phyloP scores from a whole-genome alignment of 1,284 basidiomycete species.

The Fistulinella cinereoalba region DNA sequence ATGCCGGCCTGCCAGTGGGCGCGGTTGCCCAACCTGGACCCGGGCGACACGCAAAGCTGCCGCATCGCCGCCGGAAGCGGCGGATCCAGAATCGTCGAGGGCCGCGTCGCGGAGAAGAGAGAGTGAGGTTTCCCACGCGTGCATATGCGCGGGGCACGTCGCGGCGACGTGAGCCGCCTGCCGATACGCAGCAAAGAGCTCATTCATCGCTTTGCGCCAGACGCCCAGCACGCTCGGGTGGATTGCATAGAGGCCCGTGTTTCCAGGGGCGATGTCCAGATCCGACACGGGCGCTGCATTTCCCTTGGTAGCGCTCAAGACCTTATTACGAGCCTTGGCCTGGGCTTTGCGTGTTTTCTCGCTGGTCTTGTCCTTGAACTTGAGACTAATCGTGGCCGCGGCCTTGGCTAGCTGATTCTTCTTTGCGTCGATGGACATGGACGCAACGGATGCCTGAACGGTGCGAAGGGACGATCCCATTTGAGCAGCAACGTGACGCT shows the following conservation, averaged over 20 bases:
- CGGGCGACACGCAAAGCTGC: conserved; percentile 43
- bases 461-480: conserved; percentile 45
- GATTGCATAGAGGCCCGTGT: conserved; percentile 29
- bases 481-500: conserved; percentile 54
- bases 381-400: conserved; percentile 15
- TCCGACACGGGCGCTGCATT: conserved; percentile 13
- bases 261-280: conserved; percentile 19
- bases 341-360: conserved; percentile 7
- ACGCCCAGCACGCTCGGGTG: conserved; percentile 26
- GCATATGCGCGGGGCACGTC: conserved; percentile 43
- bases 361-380: conserved; percentile 20
- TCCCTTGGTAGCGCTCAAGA: conserved; percentile 6
- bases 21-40: conserved; percentile 43
- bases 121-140: conserved; percentile 49
- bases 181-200: conserved; percentile 36
- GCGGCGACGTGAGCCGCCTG: conserved; percentile 32
- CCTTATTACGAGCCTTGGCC: conserved; percentile 6
- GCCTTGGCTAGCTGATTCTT: conserved; percentile 11
- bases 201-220: conserved; percentile 37
- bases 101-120: conserved; percentile 42
- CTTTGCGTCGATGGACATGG: conserved; percentile 19
- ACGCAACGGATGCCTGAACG: conserved; percentile 30
- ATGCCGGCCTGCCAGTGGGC: conserved; percentile 45
- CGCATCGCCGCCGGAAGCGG: too few relatives aligned
- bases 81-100: too few relatives aligned